phyloP scores from a whole-genome alignment of 2,329 filamentous ascomycete genomes.

The Fusarium secorum region DNA sequence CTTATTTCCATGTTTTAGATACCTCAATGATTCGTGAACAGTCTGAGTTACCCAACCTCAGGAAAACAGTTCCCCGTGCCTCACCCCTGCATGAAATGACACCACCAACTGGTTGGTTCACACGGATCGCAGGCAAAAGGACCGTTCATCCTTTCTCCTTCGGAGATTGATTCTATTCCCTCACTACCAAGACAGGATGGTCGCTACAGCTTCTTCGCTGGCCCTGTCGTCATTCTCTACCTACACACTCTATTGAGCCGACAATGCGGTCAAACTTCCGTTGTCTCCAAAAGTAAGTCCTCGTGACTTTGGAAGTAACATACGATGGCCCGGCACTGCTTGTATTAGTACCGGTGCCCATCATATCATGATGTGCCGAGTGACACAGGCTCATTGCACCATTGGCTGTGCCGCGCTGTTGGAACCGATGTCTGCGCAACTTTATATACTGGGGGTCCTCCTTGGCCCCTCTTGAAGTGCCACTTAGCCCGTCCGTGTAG shows the following conservation, averaged over 20 bases:
- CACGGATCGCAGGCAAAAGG: not conserved
- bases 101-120: not conserved
- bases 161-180: not conserved
- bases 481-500: not conserved
- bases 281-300: not conserved
- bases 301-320: not conserved
- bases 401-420: not conserved
- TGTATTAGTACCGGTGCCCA: not conserved
- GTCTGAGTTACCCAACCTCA: not conserved
- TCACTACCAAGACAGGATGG: not conserved
- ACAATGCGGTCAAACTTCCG: not conserved
- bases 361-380: not conserved
- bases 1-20: rapidly evolving
- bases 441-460: not conserved
- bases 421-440: too few species aligned
- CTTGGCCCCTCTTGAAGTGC: not conserved
- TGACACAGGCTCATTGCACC: not conserved
- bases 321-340: not conserved
- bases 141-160: not conserved
- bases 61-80: not conserved
- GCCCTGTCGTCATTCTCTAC: too few species aligned
- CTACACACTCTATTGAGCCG: not conserved
- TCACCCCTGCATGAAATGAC: not conserved
- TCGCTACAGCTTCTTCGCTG: not conserved
- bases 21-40: too few species aligned